Base-by-base conservation (phyloP, 495 filamentous ascomycete species). In the Penicillium bovifimosum region DNA sequence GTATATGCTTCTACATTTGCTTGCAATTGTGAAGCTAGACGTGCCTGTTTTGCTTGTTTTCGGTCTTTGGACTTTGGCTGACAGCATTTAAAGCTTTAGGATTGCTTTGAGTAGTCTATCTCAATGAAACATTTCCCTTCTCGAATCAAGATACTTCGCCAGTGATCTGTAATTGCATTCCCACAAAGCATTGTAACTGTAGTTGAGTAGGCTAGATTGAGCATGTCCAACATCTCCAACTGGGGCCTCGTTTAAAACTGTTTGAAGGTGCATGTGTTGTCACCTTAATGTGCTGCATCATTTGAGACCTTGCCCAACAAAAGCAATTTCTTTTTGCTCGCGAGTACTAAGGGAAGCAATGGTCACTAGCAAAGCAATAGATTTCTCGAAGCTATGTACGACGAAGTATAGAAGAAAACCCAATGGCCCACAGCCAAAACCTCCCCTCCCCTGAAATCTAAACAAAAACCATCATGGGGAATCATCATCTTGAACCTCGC, bases 351-450 rank as follows among this genome's bases (percentile, higher is more conserved):
- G 32, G 14, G 34, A 5, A 36, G 9, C n/a, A 41, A 26, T 6
- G 6, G 36, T 24, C 18, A 46, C 2, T 33, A 56, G 47, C 9
- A 39, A 52, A 45, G 47, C n/a, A 41, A 47, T 60, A 46, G 8
- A 48, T 55, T 41, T 17, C 29, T 31, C 47, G 7, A 59, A 55
- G 53, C 42, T 59, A 57, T 59, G 47, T 64, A 64, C 31, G 20
- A 45, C 11, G 26, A 24, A 51, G 13, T 27, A 39, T 2, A 39
- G 46, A 38, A 35, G 10, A 42, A 34, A 17, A 11, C 14, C 9
- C 34, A 39, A 39, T 16, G n/a, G 20, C 45, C 24, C 45, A 35
- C 18, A 27, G 5, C 10, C 34, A 17, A 38, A 39, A 13, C 16
- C 14, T 32, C 20, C 42, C 36, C 8, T 17, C 45, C 16, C 42